A percentile compares a stretch with the other conserved stretches of the same genome.
phyloP scores from a whole-genome alignment of 2,329 filamentous ascomycete species.

The Beauveria scarabaeidicola region DNA sequence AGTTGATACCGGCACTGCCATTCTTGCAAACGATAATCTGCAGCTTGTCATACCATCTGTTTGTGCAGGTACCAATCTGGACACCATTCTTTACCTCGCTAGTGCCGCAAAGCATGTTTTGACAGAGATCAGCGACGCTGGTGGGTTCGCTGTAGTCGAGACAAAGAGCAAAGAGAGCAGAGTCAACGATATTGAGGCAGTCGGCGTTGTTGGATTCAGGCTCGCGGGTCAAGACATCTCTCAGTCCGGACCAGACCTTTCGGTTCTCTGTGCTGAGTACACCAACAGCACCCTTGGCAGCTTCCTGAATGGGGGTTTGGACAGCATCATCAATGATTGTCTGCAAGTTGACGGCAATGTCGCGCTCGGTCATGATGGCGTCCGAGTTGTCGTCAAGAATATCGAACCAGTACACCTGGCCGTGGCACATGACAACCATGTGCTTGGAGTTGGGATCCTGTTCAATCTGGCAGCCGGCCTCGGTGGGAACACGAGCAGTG shows the following conservation, averaged over 20 bases:
- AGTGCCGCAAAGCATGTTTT: slow-evolving; percentile 96
- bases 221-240: slow-evolving; percentile 80
- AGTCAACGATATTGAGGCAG: slow-evolving; percentile 90
- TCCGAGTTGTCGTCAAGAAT: slow-evolving; percentile 91
- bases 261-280: slow-evolving; percentile 94
- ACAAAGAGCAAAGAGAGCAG: slow-evolving; percentile 84
- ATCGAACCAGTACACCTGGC: slow-evolving; percentile 99
- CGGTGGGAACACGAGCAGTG: slow-evolving; percentile 86
- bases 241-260: slow-evolving; percentile 87
- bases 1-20: slow-evolving; percentile 96
- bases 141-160: slow-evolving; percentile 85
- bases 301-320: slow-evolving; percentile 83
- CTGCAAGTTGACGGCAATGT: slow-evolving; percentile 82
- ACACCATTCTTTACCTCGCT: slow-evolving; percentile 87
- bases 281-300: slow-evolving; percentile 88
- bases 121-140: slow-evolving; percentile 77
- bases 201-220: slow-evolving; percentile 90
- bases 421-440: slow-evolving; percentile 84
- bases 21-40: slow-evolving; percentile 99
- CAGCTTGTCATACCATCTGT: slow-evolving; percentile 97
- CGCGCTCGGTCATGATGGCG: slow-evolving; percentile 93
- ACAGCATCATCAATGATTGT: slow-evolving; percentile 87
- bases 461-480: slow-evolving; percentile 90
- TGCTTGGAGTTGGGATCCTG: slow-evolving; percentile 92
- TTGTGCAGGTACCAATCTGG: slow-evolving; percentile 95